Percentiles rank a stretch among this genome's conserved stretches.
These are phyloP conservation scores for Phialophora expanda DNA, from an alignment of 2,329 filamentous ascomycete genomes.

Conservation along the genomic window DNA sequence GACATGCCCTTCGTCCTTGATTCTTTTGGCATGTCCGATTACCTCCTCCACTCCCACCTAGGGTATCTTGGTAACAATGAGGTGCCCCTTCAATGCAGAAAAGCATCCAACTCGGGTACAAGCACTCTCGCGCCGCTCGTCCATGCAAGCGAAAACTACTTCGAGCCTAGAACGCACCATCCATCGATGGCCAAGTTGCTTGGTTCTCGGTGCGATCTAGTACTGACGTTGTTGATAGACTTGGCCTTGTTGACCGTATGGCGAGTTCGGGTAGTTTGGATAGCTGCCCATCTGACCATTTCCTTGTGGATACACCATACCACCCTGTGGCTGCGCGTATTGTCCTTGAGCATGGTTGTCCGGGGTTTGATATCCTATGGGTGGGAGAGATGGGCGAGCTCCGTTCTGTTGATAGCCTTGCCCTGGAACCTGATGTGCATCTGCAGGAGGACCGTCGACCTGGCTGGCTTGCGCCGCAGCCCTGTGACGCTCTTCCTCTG, in stretches of 20 bases:
- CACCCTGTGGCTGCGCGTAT: slow-evolving; percentile 61
- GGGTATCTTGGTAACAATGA: slow-evolving; percentile 39
- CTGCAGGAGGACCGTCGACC: slow-evolving; percentile 58
- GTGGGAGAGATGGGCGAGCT: slow-evolving; percentile 71
- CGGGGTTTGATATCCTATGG: slow-evolving; percentile 72
- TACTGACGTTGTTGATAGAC: slow-evolving; percentile 59
- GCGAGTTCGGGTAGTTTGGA: slow-evolving; percentile 57
- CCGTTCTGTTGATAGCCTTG: slow-evolving; percentile 52
- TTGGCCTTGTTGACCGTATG: slow-evolving; percentile 56
- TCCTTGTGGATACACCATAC: slow-evolving; percentile 53
- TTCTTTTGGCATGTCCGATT: slow-evolving; percentile 31
- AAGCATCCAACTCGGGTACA: slow-evolving; percentile 19
- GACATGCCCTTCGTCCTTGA: slow-evolving; percentile 21
- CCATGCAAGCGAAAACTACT: slow-evolving; percentile 2
- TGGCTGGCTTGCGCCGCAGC: slow-evolving; percentile 61
- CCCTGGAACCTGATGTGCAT: slow-evolving; percentile 45
- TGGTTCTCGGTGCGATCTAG: slow-evolving; percentile 23
- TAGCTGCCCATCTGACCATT: slow-evolving; percentile 55
- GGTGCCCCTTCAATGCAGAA: slow-evolving; percentile 31
- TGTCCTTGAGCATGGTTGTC: slow-evolving; percentile 62
- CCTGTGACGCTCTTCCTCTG: slow-evolving; percentile 78
- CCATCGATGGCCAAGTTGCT: slow-evolving; percentile 4
- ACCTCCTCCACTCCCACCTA: slow-evolving; percentile 40
- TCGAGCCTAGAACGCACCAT: slow-evolving; percentile 3
- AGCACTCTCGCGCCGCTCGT: slow-evolving; percentile 13